Evolutionary conservation across 176 grass and related monocot genomes (phyloP), one percentile per base, ranked within the genome.

Genomic region (Musa troglodytarum): DNA sequence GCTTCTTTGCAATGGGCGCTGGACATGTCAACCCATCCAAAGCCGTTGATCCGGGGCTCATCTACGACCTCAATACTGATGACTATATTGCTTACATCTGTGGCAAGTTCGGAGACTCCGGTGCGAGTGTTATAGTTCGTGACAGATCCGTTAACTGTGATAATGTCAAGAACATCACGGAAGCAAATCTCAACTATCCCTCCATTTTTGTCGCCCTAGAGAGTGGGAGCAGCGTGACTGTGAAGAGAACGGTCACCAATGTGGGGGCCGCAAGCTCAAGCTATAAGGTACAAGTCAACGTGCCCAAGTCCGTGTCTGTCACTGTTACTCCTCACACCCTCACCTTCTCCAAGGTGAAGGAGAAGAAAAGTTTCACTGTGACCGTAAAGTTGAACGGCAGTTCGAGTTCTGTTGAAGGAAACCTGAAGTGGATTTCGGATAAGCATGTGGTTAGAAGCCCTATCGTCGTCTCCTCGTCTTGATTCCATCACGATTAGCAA

Each of bases 161-260:
- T 2, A 17, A 1, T 17, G 13, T 73, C 20, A 26, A 54, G 53
- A 26, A 12, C 0, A 73, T 88, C 68, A 22, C 68, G 0, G 75
- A 88, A 59, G 84, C 84, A 73, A 79, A 96, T 53, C 86, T 96
- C 59, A 96, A 96, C 79, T 92, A 92, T 69, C 93, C 93, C 16
- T 82, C 93, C 56, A 86, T 92, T 53, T 81, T 63, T 8, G 86
- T 79, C 34, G 34, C 83, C 77, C 83, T 87, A 22, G 65, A 73
- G 64, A 6, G 51, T 69, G 73, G 64, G 77, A 74, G 5, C 69
- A 67, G 62, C 34, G 34, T 34, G 15, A 16, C 52, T 19, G 80
- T 83, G 73, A 80, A 10, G 57, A 87, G 93, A 28, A 85, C 83
- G 0, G 83, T 96, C 74, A 96, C 87, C 0, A 96, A 96, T 71